These are phyloP conservation scores for Rhodotorula diobovata DNA, from an alignment of 768 basidiomycete species.

Conservation along the genomic window DNA sequence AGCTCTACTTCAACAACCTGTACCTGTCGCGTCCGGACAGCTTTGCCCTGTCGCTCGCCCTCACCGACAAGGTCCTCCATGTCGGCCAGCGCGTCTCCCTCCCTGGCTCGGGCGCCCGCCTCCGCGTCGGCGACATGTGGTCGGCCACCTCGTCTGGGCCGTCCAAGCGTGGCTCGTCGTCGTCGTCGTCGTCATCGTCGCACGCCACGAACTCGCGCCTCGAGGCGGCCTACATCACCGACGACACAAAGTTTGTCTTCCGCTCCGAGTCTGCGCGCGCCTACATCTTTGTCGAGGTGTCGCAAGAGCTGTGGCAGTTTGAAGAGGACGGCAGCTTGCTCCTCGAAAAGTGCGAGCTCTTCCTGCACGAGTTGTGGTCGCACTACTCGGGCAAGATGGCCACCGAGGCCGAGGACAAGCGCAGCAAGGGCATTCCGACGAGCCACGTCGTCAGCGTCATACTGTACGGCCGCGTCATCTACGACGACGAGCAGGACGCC, in stretches of 20 bases:
- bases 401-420: conserved; percentile 23
- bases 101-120: conserved; percentile 67
- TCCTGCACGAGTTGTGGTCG: conserved; percentile 79
- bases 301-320: conserved; percentile 93
- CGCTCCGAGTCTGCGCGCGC: conserved; percentile 85
- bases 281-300: conserved; percentile 94
- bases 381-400: conserved; percentile 59
- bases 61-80: conserved; percentile 76
- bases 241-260: conserved; percentile 80
- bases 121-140: conserved; percentile 73
- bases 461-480: conserved; percentile 85
- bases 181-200: neutral
- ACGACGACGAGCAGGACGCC: conserved; percentile 60
- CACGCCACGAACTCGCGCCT: neutral
- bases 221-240: conserved; percentile 66
- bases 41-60: conserved; percentile 83
- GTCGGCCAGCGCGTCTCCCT: conserved; percentile 79
- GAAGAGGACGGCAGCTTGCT: conserved; percentile 80
- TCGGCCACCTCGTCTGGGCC: conserved; percentile 49
- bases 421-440: conserved; percentile 59
- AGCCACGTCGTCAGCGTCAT: conserved; percentile 93
- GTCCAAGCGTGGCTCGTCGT: neutral
- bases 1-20: conserved; percentile 83
- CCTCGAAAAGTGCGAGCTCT: conserved; percentile 94
- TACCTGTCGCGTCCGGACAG: conserved; percentile 77